phyloP scores from a whole-genome alignment of 257 asterid genomes.

The Fraxinus excelsior region DNA sequence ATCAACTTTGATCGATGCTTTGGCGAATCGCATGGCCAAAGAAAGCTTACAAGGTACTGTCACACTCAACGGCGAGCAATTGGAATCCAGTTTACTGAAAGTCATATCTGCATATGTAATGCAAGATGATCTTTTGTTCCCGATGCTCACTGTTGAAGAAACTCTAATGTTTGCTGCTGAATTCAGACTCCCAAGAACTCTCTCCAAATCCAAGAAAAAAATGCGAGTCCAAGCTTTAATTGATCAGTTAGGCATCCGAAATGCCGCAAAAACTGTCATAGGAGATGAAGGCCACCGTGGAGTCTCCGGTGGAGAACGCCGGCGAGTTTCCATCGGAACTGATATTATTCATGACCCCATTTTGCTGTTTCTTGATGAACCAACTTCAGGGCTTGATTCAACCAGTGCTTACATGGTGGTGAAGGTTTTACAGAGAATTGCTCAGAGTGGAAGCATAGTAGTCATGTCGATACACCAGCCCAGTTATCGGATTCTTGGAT shows the following conservation, averaged over 20 bases:
- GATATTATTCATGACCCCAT: conserved; percentile 53
- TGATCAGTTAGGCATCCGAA: conserved; percentile 41
- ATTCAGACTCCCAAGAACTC: conserved; percentile 34
- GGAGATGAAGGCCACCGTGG: conserved; percentile 52
- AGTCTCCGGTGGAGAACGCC: conserved; percentile 53
- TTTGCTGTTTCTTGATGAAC: conserved; percentile 51
- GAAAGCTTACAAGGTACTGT: conserved; percentile 45
- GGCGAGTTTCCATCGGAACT: conserved; percentile 50
- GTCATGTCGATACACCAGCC: conserved; percentile 56
- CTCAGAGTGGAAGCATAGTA: conserved; percentile 51
- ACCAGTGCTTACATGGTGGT: conserved; percentile 55
- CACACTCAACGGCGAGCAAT: conserved; percentile 39
- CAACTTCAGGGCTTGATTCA: conserved; percentile 55
- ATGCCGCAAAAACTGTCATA: conserved; percentile 35
- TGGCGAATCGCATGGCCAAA: conserved; percentile 44
- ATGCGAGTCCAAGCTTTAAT: conserved; percentile 39
- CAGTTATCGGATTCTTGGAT: conserved; percentile 44
- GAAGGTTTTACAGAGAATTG: conserved; percentile 46
- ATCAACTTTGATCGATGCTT: conserved; percentile 51
- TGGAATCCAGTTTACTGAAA: conserved; percentile 40
- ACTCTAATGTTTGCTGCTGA: conserved; percentile 46
- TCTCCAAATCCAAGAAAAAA: conserved; percentile 41
- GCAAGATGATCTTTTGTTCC: conserved; percentile 49
- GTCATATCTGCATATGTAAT: conserved; percentile 54
- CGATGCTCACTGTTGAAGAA: conserved; percentile 55